Percentiles rank a stretch among this genome's conserved stretches.
Evolutionary conservation across 805 yeast genomes (phyloP).

Genomic region (Saccharomycodes ludwigii): DNA sequence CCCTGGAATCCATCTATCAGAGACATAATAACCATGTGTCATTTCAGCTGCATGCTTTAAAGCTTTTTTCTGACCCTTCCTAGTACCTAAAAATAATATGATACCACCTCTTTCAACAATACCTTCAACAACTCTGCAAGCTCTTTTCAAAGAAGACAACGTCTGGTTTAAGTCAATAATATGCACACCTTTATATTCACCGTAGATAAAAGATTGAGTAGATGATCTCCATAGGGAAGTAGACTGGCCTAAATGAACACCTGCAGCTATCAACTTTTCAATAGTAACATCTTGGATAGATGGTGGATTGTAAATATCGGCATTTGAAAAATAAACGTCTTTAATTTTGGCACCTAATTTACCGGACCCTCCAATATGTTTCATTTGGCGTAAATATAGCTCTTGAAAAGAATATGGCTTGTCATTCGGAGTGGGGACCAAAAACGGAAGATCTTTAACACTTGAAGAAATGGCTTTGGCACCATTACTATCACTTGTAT

Average conservation of each 20-base stretch:
- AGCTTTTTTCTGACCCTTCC: constrained; percentile 61
- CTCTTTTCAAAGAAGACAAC: constrained; percentile 58
- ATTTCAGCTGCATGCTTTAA: constrained; percentile 72
- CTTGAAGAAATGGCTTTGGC: constrained; percentile 5
- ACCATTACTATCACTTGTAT: constrained; percentile 2
- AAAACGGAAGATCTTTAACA: constrained; percentile 38
- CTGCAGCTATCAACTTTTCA: constrained; percentile 72
- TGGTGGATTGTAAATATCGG: constrained; percentile 50
- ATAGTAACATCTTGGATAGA: constrained; percentile 46
- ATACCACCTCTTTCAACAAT: constrained; percentile 78
- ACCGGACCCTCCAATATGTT: constrained; percentile 43
- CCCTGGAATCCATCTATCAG: constrained; percentile 89
- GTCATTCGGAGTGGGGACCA: constrained; percentile 45
- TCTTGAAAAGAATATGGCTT: constrained; percentile 71
- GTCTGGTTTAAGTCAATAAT: constrained; percentile 86
- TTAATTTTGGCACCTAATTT: constrained; percentile 48
- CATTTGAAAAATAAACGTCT: constrained; percentile 53
- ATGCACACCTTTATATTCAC: constrained; percentile 82
- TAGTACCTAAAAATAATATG: constrained; percentile 73
- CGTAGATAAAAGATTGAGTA: constrained; percentile 78
- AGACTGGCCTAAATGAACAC: constrained; percentile 93
- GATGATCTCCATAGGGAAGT: constrained; percentile 63
- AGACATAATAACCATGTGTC: constrained; percentile 67
- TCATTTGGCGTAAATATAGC: constrained; percentile 58
- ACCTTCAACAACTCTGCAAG: constrained; percentile 74